Evolutionary conservation across 2,329 filamentous ascomycete species (phyloP).

Genomic region (Penicillium sp.): DNA sequence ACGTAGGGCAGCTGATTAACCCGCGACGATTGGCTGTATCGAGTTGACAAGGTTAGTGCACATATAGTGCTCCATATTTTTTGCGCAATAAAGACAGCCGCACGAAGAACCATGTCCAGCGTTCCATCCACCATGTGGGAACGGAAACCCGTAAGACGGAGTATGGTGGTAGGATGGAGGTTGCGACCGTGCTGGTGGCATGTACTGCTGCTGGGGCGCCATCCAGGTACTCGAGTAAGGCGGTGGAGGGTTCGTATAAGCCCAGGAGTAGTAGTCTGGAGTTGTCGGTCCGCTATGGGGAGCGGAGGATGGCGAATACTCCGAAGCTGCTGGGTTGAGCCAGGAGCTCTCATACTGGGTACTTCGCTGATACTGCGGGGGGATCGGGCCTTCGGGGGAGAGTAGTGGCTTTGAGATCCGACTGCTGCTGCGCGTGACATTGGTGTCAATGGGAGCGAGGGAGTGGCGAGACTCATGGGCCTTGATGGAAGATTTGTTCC

Average conservation of each 20-base stretch:
- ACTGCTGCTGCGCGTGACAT: conserved; percentile 59
- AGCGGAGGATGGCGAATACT: conserved; percentile 57
- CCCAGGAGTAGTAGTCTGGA: conserved; percentile 54
- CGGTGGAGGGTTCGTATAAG: conserved; percentile 47
- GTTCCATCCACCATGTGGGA: conserved; percentile 55
- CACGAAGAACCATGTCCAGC: conserved; percentile 53
- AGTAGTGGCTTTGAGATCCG: conserved; percentile 55
- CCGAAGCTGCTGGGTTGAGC: conserved; percentile 54
- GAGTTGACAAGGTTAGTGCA: conserved; percentile 46
- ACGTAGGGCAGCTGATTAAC: conserved; percentile 13
- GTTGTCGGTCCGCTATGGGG: conserved; percentile 54
- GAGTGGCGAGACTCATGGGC: conserved; percentile 53
- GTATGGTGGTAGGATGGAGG: conserved; percentile 54
- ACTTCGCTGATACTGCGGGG: conserved; percentile 55
- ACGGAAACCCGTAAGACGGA: conserved; percentile 53
- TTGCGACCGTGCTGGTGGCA: conserved; percentile 47
- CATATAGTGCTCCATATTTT: conserved; percentile 57
- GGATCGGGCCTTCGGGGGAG: conserved; percentile 54
- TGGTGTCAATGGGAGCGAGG: conserved; percentile 69
- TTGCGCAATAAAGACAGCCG: conserved; percentile 53
- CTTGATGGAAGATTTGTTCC: conserved; percentile 55
- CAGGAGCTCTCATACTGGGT: conserved; percentile 56
- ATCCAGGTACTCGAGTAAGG: conserved; percentile 48
- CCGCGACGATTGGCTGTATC: conserved; percentile 52
- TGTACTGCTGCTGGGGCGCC: conserved; percentile 41